Percentiles rank a stretch among this genome's conserved stretches.
These are phyloP conservation scores for Camellia lanceoleosa DNA, from an alignment of 148 eudicot species.

Conservation along the genomic window DNA sequence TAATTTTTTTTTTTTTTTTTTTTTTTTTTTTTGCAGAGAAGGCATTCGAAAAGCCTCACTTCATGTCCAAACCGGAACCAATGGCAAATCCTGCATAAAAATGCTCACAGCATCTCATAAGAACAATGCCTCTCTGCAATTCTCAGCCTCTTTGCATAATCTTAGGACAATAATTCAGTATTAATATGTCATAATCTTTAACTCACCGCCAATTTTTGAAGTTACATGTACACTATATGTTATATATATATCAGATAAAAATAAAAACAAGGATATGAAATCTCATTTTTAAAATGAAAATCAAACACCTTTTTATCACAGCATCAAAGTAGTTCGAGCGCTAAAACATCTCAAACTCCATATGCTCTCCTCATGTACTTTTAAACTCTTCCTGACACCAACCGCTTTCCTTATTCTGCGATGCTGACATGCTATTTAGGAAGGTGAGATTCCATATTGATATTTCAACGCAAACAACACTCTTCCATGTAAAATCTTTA, in stretches of 20 bases:
- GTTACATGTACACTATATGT: slow-evolving; percentile 1
- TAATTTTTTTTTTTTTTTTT: too few species aligned
- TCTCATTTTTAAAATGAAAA: too few species aligned
- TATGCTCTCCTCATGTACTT: slow-evolving; percentile 18
- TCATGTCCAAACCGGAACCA: too few species aligned
- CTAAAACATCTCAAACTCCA: slow-evolving; percentile 58
- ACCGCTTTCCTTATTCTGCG: slow-evolving; percentile 18
- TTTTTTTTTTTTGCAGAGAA: too few species aligned
- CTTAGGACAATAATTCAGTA: not conserved
- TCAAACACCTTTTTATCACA: not conserved
- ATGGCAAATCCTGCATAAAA: not conserved
- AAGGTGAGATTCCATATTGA: too few species aligned
- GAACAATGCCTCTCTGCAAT: not conserved
- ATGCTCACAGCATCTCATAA: not conserved
- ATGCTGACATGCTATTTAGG: not conserved
- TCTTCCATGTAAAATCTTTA: too few species aligned
- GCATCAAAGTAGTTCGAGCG: not conserved
- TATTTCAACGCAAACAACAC: too few species aligned
- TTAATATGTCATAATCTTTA: not conserved
- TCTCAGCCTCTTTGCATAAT: not conserved
- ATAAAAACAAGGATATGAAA: too few species aligned
- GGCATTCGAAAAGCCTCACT: too few species aligned
- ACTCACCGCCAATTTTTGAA: not conserved
- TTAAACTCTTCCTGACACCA: slow-evolving; percentile 17
- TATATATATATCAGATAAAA: not conserved